A percentile compares a stretch with the other conserved stretches of the same genome.
phyloP scores from a whole-genome alignment of 73 alveolate species.

The Blepharisma japonicum region DNA sequence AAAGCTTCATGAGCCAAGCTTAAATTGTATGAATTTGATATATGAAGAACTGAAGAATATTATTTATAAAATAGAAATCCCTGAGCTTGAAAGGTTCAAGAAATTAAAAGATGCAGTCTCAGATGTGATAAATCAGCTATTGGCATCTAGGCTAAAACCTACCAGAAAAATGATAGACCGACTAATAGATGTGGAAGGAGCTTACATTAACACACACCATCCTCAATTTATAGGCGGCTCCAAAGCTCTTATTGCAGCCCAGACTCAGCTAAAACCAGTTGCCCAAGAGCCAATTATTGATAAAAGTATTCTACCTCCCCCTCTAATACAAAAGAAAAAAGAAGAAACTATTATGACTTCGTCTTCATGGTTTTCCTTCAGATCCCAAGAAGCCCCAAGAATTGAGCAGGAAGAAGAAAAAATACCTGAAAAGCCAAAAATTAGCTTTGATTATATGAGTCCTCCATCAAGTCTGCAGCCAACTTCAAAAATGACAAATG shows the following conservation, averaged over 20 bases:
- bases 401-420: not conserved
- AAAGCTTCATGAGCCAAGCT: constrained; percentile 78
- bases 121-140: constrained; percentile 61
- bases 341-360: not conserved
- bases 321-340: not conserved
- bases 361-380: not conserved
- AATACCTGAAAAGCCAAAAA: not conserved
- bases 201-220: constrained; percentile 78
- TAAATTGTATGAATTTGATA: constrained; percentile 69
- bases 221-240: constrained; percentile 73
- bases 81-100: constrained; percentile 64
- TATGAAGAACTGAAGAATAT: constrained; percentile 73
- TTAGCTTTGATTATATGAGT: not conserved
- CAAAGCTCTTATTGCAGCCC: not conserved
- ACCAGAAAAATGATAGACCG: constrained; percentile 63
- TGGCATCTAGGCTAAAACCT: constrained; percentile 56
- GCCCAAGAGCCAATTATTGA: not conserved
- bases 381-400: not conserved
- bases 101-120: constrained; percentile 47
- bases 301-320: too few relatives aligned
- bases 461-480: not conserved
- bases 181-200: constrained; percentile 69
- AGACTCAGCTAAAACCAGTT: not conserved
- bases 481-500: constrained; percentile 34
- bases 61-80: constrained; percentile 53